These are phyloP conservation scores for Geosmithia flava DNA, from an alignment of 2,329 filamentous ascomycete species.

Conservation along the genomic window DNA sequence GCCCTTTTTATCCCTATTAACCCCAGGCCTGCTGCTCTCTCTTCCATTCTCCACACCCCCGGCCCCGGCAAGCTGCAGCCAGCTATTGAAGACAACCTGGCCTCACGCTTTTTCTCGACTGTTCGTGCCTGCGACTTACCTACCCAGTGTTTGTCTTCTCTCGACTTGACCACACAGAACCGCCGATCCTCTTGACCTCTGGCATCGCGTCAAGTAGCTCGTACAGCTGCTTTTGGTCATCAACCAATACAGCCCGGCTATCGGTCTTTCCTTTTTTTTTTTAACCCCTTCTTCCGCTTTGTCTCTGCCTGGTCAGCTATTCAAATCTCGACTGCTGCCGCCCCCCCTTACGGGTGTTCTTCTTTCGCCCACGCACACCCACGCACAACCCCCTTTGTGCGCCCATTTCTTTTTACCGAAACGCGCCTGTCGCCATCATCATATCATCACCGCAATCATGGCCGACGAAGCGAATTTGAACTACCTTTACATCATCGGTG, in stretches of 20 bases:
- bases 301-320: too few relatives aligned
- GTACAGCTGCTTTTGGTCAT: background rate
- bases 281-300: too few relatives aligned
- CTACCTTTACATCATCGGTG: constrained; percentile 21
- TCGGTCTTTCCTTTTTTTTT: too few relatives aligned
- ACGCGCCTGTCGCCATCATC: too few relatives aligned
- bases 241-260: background rate
- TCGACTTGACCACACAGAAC: background rate
- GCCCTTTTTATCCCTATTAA: background rate
- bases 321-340: too few relatives aligned
- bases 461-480: constrained; percentile 12
- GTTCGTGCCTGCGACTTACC: too few relatives aligned
- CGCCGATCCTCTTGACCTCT: background rate
- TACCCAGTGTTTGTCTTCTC: background rate
- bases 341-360: too few relatives aligned
- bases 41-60: background rate
- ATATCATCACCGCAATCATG: background rate
- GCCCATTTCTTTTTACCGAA: too few relatives aligned
- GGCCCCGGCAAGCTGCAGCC: background rate
- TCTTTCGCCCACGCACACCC: too few relatives aligned
- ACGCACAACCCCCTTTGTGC: too few relatives aligned
- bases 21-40: background rate
- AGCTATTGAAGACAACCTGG: constrained; percentile 15
- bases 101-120: constrained; percentile 15
- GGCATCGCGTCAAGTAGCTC: too few relatives aligned